Percentiles rank a stretch among this genome's conserved stretches.
phyloP scores from a whole-genome alignment of 768 basidiomycete species.

The Calvatia gigantea region DNA sequence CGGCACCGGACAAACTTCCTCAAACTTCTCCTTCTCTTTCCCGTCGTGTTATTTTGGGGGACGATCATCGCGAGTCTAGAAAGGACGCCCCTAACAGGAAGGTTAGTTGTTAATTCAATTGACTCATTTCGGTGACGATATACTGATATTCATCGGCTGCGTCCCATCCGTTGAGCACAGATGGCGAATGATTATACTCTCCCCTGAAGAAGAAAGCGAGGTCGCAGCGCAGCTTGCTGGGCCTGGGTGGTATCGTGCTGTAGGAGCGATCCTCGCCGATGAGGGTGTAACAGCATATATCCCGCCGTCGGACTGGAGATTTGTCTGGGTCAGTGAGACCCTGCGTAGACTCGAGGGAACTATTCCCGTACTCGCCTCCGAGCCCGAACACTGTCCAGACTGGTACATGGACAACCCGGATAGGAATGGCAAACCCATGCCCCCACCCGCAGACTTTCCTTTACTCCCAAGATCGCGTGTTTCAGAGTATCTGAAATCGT shows the following conservation, averaged over 20 bases:
- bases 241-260: slow-evolving; percentile 81
- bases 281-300: slow-evolving; percentile 63
- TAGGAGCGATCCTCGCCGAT: slow-evolving; percentile 71
- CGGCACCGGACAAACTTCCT: slow-evolving; percentile 46
- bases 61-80: slow-evolving; percentile 74
- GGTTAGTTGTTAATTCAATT: slow-evolving; percentile 41
- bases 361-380: slow-evolving; percentile 64
- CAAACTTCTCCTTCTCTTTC: slow-evolving; percentile 57
- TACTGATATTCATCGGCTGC: not conserved
- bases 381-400: slow-evolving; percentile 48
- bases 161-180: slow-evolving; percentile 30
- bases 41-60: slow-evolving; percentile 58
- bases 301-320: slow-evolving; percentile 82
- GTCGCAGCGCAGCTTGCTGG: slow-evolving; percentile 83
- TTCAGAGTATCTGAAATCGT: slow-evolving; percentile 61
- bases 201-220: slow-evolving; percentile 89
- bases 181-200: slow-evolving; percentile 84
- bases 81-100: slow-evolving; percentile 80
- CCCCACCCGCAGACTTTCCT: slow-evolving; percentile 81
- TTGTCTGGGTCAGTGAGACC: slow-evolving; percentile 80
- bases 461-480: slow-evolving; percentile 82
- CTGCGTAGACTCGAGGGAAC: slow-evolving; percentile 73
- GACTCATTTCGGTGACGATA: slow-evolving; percentile 8
- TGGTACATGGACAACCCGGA: slow-evolving; percentile 46
- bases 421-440: slow-evolving; percentile 54